These are phyloP conservation scores for Calycina marina DNA, from an alignment of 2,329 filamentous ascomycete species.

Conservation along the genomic window DNA sequence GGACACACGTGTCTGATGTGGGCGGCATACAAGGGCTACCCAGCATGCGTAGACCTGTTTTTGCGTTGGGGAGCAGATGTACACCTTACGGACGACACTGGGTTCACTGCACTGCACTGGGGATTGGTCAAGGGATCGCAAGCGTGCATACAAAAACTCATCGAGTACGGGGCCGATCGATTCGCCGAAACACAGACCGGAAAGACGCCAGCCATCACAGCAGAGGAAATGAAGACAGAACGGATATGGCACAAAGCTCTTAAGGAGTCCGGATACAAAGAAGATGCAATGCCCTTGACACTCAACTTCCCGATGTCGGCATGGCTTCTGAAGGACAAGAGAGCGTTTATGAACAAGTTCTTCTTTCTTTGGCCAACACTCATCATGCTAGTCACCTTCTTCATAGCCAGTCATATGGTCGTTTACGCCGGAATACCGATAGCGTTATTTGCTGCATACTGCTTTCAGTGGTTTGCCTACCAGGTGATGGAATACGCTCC, in stretches of 20 bases:
- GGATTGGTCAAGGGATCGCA: slow-evolving; percentile 85
- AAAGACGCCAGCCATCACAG: slow-evolving; percentile 78
- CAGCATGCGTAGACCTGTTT: slow-evolving; percentile 81
- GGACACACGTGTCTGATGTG: slow-evolving; percentile 96
- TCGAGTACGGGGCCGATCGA: slow-evolving; percentile 90
- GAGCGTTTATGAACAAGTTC: slow-evolving; percentile 67
- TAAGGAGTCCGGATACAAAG: slow-evolving; percentile 69
- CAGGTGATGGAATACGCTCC: slow-evolving; percentile 72
- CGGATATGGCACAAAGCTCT: slow-evolving; percentile 72
- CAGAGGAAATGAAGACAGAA: slow-evolving; percentile 77
- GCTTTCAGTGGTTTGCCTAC: slow-evolving; percentile 63
- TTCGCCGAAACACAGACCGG: slow-evolving; percentile 81
- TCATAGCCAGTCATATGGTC: slow-evolving; percentile 57
- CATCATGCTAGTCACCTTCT: slow-evolving; percentile 56
- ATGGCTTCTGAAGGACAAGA: slow-evolving; percentile 61
- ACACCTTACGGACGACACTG: slow-evolving; percentile 77
- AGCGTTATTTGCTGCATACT: slow-evolving; percentile 49
- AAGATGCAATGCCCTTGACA: slow-evolving; percentile 56
- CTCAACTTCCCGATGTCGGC: slow-evolving; percentile 60
- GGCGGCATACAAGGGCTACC: slow-evolving; percentile 95
- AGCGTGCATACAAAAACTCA: slow-evolving; percentile 78
- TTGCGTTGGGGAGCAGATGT: slow-evolving; percentile 92
- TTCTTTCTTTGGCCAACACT: slow-evolving; percentile 82
- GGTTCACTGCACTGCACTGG: slow-evolving; percentile 93
- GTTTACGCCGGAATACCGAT: slow-evolving; percentile 66